Conservation (phyloP, 305 asterid genomes). For the Solanum hybrid region DNA sequence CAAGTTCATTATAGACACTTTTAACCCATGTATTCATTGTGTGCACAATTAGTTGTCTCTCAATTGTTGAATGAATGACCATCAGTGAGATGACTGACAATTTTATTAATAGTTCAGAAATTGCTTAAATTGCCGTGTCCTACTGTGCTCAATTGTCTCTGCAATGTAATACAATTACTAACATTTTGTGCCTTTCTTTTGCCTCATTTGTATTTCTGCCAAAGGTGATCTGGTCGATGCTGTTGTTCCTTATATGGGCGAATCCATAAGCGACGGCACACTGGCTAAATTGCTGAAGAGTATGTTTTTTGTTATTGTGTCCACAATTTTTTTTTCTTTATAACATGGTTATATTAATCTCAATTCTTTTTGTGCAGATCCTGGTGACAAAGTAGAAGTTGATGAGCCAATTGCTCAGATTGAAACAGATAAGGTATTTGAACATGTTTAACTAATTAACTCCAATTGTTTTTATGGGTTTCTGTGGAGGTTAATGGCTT, state of each 20-base stretch:
- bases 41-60: not conserved
- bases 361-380: conserved; percentile 40
- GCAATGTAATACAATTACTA: not conserved
- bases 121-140: not conserved
- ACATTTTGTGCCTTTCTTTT: not conserved
- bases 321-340: not conserved
- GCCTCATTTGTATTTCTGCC: conserved; percentile 17
- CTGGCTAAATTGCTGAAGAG: conserved; percentile 88
- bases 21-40: not conserved
- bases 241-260: conserved; percentile 97
- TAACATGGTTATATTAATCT: conserved; percentile 4
- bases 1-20: not conserved
- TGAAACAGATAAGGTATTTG: conserved; percentile 93
- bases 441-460: not conserved
- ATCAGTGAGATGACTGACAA: not conserved
- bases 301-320: conserved; percentile 20
- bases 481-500: conserved; percentile 1
- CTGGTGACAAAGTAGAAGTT: conserved; percentile 87
- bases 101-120: not conserved
- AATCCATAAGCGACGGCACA: conserved; percentile 94
- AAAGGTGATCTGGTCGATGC: conserved; percentile 79
- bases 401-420: conserved; percentile 98
- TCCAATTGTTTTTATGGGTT: not conserved
- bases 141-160: not conserved
- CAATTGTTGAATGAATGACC: not conserved